A percentile compares a stretch with the other conserved stretches of the same genome.
Conservation (phyloP, 176 grass and related monocot genomes). For the Pontederia crassipes region DNA sequence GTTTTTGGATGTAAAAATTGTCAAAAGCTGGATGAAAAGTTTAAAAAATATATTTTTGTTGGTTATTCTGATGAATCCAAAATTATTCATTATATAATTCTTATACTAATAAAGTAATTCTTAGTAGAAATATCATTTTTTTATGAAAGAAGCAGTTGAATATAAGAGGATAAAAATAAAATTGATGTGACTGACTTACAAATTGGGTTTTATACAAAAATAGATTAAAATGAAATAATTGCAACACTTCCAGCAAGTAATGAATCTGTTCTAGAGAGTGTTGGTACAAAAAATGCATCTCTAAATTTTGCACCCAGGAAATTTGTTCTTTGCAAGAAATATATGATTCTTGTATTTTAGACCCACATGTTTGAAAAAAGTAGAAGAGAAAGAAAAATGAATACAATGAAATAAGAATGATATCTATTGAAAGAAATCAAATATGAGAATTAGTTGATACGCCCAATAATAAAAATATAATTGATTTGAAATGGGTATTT, state of each 20-base stretch:
- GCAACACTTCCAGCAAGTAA: background rate
- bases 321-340: no score
- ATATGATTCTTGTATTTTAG: background rate
- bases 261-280: no score
- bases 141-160: no score
- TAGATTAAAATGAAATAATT: background rate
- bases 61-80: background rate
- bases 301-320: background rate
- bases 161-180: background rate
- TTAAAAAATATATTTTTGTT: background rate
- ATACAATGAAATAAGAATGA: background rate
- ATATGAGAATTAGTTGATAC: background rate
- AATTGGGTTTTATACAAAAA: background rate
- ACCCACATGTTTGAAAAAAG: background rate
- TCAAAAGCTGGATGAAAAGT: background rate
- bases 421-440: background rate
- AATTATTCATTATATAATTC: background rate
- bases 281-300: background rate
- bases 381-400: background rate
- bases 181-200: background rate
- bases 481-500: background rate
- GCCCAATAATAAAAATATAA: background rate
- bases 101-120: background rate
- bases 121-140: no score
- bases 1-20: conserved; percentile 5